phyloP scores from a whole-genome alignment of 257 asterid genomes.

The Perilla frutescens region DNA sequence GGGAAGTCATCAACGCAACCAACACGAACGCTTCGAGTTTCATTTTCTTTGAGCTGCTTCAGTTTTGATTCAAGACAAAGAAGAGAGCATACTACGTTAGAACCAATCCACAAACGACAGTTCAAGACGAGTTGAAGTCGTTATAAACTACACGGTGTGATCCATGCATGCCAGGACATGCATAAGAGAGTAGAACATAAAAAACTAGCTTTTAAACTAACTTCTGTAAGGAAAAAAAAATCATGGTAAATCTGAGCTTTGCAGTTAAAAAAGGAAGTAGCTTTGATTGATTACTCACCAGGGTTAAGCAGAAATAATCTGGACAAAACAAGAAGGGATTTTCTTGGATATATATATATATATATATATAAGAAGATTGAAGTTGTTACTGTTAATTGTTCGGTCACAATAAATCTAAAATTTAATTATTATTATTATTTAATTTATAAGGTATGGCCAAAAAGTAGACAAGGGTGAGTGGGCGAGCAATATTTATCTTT shows the following conservation, averaged over 20 bases:
- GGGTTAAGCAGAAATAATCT: slow-evolving; percentile 31
- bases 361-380: slow-evolving; percentile 23
- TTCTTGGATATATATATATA: slow-evolving; percentile 13
- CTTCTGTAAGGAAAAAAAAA: not conserved
- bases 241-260: not conserved
- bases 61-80: not conserved
- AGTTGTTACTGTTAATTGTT: slow-evolving; percentile 34
- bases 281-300: slow-evolving; percentile 25
- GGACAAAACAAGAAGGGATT: slow-evolving; percentile 6
- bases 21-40: slow-evolving; percentile 35
- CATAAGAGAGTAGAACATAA: too few relatives aligned
- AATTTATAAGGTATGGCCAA: slow-evolving; percentile 36
- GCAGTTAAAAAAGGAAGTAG: not conserved
- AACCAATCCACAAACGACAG: too few relatives aligned
- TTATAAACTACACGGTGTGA: too few relatives aligned
- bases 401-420: slow-evolving; percentile 15
- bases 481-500: slow-evolving; percentile 34
- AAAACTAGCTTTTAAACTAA: too few relatives aligned
- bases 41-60: slow-evolving; percentile 32
- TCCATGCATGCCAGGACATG: too few relatives aligned
- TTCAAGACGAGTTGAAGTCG: too few relatives aligned
- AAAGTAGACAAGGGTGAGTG: slow-evolving; percentile 45
- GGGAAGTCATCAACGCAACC: slow-evolving; percentile 33
- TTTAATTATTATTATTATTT: not conserved
- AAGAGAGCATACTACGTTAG: not conserved